phyloP scores from a whole-genome alignment of 305 asterid genomes.

The Fraxinus dipetala region DNA sequence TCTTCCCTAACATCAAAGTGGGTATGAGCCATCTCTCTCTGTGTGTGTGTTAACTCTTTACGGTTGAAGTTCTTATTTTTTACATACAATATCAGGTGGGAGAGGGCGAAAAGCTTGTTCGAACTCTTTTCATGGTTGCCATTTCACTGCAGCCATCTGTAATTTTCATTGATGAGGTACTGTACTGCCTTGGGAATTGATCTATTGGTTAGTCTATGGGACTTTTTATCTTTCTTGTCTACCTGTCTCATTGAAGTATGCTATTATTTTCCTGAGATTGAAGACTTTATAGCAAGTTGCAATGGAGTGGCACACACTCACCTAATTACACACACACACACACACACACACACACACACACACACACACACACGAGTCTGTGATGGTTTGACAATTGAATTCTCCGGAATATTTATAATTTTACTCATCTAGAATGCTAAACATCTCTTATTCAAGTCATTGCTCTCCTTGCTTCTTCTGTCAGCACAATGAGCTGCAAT shows the following conservation, averaged over 20 bases:
- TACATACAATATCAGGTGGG: conserved; percentile 64
- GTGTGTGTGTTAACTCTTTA: conserved; percentile 15
- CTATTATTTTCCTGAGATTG: background rate
- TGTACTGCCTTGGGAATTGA: conserved; percentile 19
- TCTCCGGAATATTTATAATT: background rate
- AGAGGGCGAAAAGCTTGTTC: conserved; percentile 98
- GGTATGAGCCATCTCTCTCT: conserved; percentile 54
- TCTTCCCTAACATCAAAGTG: conserved; percentile 97
- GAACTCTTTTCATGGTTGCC: conserved; percentile 90
- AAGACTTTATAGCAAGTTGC: background rate
- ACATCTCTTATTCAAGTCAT: background rate
- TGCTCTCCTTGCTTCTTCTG: background rate
- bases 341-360: no score
- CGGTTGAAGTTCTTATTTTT: conserved; percentile 23
- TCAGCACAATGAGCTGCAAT: background rate
- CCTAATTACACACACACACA: background rate
- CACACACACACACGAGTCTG: no score
- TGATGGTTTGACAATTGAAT: background rate
- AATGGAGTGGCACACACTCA: background rate
- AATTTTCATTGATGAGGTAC: conserved; percentile 96
- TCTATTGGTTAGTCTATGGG: conserved; percentile 15
- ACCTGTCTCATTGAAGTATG: no score
- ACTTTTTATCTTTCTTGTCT: background rate
- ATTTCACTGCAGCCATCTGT: conserved; percentile 95
- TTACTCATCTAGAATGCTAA: background rate